phyloP scores from a whole-genome alignment of 306 rosid species.

The Acacia melanoxylon region DNA sequence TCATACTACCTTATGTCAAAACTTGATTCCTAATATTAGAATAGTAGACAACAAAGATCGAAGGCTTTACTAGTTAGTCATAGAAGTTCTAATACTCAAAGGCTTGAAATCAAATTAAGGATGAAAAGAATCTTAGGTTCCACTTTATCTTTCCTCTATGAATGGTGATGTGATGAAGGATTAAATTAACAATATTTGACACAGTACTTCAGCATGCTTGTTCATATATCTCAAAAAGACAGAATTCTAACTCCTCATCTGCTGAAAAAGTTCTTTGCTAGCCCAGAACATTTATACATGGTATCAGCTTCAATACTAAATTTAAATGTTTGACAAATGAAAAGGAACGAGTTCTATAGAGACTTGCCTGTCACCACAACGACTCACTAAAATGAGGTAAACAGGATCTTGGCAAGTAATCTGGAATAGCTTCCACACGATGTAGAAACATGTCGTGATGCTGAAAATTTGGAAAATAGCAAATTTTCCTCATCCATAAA shows the following conservation, averaged over 20 bases:
- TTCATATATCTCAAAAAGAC: background rate
- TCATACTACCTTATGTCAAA: background rate
- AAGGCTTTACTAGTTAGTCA: background rate
- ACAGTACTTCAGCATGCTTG: background rate
- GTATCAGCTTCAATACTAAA: constrained; percentile 1
- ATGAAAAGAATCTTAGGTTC: background rate
- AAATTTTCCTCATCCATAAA: constrained; percentile 24
- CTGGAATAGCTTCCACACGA: constrained; percentile 61
- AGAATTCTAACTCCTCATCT: constrained; percentile 8
- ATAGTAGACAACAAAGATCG: background rate
- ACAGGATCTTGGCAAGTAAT: constrained; percentile 68
- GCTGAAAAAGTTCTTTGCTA: constrained; percentile 8
- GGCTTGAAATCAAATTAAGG: background rate
- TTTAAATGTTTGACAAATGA: background rate
- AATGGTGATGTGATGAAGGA: background rate
- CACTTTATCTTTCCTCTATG: background rate
- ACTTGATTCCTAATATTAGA: background rate
- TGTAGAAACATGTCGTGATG: constrained; percentile 57
- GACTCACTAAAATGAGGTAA: constrained; percentile 54
- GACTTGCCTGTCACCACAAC: constrained; percentile 61
- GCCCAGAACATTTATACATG: background rate
- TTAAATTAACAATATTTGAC: constrained; percentile 10
- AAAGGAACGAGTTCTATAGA: constrained; percentile 10
- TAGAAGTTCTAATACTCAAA: background rate
- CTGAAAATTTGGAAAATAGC: constrained; percentile 43